phyloP scores from a whole-genome alignment of 2,329 filamentous ascomycete species.

The Monilinia polystroma region DNA sequence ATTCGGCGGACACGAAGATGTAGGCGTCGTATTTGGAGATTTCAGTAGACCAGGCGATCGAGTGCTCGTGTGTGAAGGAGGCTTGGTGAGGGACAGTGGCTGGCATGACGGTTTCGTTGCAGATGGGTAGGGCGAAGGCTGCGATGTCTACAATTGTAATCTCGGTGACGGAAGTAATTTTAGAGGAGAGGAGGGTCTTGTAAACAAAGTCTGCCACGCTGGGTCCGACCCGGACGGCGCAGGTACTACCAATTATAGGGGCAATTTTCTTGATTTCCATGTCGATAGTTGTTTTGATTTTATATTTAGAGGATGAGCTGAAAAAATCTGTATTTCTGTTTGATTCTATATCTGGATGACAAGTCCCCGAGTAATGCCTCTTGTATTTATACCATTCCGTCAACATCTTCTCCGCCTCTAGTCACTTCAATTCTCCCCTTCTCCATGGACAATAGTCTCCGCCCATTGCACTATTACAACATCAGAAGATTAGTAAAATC shows the following conservation, averaged over 20 bases:
- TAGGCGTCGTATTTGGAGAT: constrained; percentile 48
- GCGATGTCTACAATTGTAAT: constrained; percentile 46
- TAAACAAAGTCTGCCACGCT: constrained; percentile 22
- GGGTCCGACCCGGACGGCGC: constrained; percentile 14
- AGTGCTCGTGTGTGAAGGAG: constrained; percentile 42
- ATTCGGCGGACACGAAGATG: constrained; percentile 52
- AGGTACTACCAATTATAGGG: no score
- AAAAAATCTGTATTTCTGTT: background rate
- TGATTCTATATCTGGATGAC: background rate
- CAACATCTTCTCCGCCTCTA: background rate
- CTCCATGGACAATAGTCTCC: background rate
- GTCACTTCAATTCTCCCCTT: background rate
- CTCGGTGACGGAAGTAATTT: constrained; percentile 34
- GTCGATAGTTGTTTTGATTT: no score
- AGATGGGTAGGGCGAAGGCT: background rate
- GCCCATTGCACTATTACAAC: background rate
- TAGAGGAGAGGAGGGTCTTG: constrained; percentile 23
- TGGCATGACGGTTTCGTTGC: constrained; percentile 41
- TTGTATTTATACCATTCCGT: background rate
- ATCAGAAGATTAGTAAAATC: background rate
- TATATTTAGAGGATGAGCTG: background rate
- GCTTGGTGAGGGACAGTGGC: constrained; percentile 34
- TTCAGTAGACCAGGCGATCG: constrained; percentile 45
- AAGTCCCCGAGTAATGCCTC: background rate
- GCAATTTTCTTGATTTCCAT: no score